Evolutionary conservation across 73 alveolate species (phyloP), one percentile per base, ranked within the genome.

Genomic region (Paramecium primaurelia): DNA sequence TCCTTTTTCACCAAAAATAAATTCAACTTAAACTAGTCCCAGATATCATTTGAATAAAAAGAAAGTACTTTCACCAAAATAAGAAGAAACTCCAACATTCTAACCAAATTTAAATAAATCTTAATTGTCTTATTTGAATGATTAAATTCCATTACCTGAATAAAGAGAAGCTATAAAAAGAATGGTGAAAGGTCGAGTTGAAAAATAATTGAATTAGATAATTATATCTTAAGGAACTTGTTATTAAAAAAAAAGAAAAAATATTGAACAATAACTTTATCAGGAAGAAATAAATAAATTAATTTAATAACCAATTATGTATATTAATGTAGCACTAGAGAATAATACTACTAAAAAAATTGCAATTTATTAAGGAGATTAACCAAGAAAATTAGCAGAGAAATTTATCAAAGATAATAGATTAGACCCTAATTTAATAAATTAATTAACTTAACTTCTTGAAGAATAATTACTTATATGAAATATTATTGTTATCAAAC

Each of bases 101-200:
- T 22, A 22, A 22, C 25, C 25, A 22, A 22, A 22, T 22, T 22
- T 22, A 22, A 22, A 22, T 14, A 73, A 64, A 64, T 64, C 84
- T 28, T 2, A 64, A 28, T 14, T 64, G 8, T 64, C 84, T 3
- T 8, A 60, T 75, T 20, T 26, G 37, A 30, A 30, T 75, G 88
- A 75, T 30, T 14, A 32, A 34, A 18, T 75, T 22, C 36, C 88
- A 64, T 64, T 20, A 10, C 44, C 60, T 12, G 60, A 75, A n/a
- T 12, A 36, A 42, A 75, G 64, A 22, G 87, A 40, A 18, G 59
- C 59, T 73, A 22, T 22, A n/a, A 38, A 75, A 75, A 36, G 88
- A 37, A 75, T 75, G 88, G 68, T 37, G 2, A 75, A 75, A 10
- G 88, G 88, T 7, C 37, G 88, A 75, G 37, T 75, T 16, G 88